Percentiles rank a stretch among this genome's conserved stretches.
Evolutionary conservation across 257 asterid genomes (phyloP).

Genomic region (Plantago ovata): DNA sequence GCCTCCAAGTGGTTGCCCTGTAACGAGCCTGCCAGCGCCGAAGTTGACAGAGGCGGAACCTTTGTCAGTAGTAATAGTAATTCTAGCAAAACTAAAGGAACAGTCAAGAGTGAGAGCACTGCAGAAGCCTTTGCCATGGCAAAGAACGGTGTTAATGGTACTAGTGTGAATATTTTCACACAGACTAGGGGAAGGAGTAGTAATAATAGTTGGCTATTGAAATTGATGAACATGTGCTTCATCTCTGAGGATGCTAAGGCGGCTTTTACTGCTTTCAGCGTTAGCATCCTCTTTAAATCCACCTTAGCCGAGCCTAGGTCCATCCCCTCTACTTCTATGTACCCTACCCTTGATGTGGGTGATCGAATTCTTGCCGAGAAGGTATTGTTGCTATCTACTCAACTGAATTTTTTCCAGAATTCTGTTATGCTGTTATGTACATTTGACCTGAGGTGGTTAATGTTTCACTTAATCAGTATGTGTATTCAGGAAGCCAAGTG

Average conservation of each 20-base stretch:
- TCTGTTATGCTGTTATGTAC: not conserved
- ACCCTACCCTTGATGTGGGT: conserved; percentile 86
- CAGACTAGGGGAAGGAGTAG: conserved; percentile 18
- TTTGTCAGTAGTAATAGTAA: conserved; percentile 6
- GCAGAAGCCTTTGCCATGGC: conserved; percentile 21
- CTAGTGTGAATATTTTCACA: conserved; percentile 20
- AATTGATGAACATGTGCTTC: conserved; percentile 47
- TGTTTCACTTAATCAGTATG: not conserved
- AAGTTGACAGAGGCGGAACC: conserved; percentile 64
- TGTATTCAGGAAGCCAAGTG: not conserved
- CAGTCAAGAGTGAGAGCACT: conserved; percentile 8
- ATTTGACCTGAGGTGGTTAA: not conserved
- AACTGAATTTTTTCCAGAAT: not conserved
- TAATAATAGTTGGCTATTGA: conserved; percentile 53
- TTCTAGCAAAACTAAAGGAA: conserved; percentile 11
- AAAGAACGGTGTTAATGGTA: conserved; percentile 21
- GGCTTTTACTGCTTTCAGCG: conserved; percentile 78
- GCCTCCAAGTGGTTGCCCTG: conserved; percentile 83
- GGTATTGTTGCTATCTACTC: conserved; percentile 19
- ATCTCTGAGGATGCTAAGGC: conserved; percentile 87
- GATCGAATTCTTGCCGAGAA: conserved; percentile 90
- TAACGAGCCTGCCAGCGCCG: conserved; percentile 40
- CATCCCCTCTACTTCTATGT: conserved; percentile 89
- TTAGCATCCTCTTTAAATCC: conserved; percentile 70
- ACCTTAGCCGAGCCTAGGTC: conserved; percentile 96